Evolutionary conservation across 2,329 filamentous ascomycete genomes (phyloP).

Genomic region (Penicillium sumatraense): DNA sequence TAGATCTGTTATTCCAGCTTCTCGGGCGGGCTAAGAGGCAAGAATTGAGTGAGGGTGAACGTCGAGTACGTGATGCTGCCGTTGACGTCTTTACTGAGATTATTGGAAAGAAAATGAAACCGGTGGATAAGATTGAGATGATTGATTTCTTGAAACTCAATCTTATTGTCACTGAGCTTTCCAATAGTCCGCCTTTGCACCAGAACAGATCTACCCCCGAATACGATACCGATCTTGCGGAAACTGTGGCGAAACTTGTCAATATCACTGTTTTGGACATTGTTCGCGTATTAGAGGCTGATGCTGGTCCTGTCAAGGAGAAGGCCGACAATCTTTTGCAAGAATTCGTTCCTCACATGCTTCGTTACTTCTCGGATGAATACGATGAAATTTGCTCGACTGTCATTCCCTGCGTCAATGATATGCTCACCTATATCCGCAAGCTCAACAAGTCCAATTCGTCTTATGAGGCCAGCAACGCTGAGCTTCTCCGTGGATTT

Average conservation of each 20-base stretch:
- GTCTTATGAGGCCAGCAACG: constrained; percentile 70
- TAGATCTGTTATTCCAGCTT: constrained; percentile 82
- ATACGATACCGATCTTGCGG: constrained; percentile 94
- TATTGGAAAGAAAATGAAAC: constrained; percentile 96
- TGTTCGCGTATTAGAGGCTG: constrained; percentile 80
- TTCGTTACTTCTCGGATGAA: constrained; percentile 96
- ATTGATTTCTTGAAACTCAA: constrained; percentile 88
- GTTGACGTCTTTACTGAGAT: constrained; percentile 96
- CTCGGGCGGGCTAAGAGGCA: constrained; percentile 73
- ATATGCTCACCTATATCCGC: constrained; percentile 87
- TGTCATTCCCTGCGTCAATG: constrained; percentile 89
- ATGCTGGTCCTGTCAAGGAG: constrained; percentile 61
- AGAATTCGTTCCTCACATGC: constrained; percentile 77
- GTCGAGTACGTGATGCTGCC: constrained; percentile 85
- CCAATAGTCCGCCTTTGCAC: constrained; percentile 78
- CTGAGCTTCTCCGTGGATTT: constrained; percentile 78
- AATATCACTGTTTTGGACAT: constrained; percentile 89
- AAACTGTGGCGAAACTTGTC: constrained; percentile 92
- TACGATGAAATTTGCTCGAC: constrained; percentile 98
- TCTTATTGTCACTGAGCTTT: constrained; percentile 82
- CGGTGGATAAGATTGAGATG: constrained; percentile 90
- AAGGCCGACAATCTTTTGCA: constrained; percentile 82
- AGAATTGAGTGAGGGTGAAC: constrained; percentile 68
- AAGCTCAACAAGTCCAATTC: constrained; percentile 69
- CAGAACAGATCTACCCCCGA: constrained; percentile 79